These are phyloP conservation scores for Aspergillus cavernicola DNA, from an alignment of 495 filamentous ascomycete species.

Conservation along the genomic window DNA sequence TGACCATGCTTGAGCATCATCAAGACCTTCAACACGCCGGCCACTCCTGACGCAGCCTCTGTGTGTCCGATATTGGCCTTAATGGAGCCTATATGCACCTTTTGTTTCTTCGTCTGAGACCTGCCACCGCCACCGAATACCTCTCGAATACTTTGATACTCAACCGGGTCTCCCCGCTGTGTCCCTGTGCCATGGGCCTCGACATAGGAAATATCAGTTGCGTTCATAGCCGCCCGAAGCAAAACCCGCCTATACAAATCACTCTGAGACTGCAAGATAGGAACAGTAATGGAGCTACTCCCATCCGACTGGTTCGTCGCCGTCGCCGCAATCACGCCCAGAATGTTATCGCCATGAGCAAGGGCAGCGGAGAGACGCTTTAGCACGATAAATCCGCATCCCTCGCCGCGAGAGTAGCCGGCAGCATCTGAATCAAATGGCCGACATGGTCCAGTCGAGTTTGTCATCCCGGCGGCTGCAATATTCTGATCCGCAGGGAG, in stretches of 20 bases:
- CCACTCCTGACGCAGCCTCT: constrained; percentile 42
- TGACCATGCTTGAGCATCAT: constrained; percentile 50
- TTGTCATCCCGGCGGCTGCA: constrained; percentile 22
- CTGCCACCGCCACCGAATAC: constrained; percentile 23
- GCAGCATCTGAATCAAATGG: constrained; percentile 62
- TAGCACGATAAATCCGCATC: constrained; percentile 57
- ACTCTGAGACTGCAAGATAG: constrained; percentile 26
- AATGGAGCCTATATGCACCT: constrained; percentile 31
- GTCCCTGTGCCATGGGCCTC: constrained; percentile 33
- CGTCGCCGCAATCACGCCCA: constrained; percentile 48
- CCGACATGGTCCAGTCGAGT: constrained; percentile 45
- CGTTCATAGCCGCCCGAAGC: constrained; percentile 2
- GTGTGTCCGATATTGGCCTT: constrained; percentile 48
- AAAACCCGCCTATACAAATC: constrained; percentile 18
- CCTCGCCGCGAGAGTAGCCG: constrained; percentile 67
- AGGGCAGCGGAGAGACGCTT: constrained; percentile 58
- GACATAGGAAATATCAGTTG: constrained; percentile 15
- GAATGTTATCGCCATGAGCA: constrained; percentile 55
- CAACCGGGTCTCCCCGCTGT: constrained; percentile 37
- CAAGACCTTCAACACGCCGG: constrained; percentile 39
- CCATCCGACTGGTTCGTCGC: constrained; percentile 25
- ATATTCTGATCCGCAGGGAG: constrained; percentile 17
- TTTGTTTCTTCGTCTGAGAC: background rate
- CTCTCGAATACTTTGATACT: constrained; percentile 29
- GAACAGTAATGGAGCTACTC: constrained; percentile 26